Evolutionary conservation across 2,329 filamentous ascomycete species (phyloP), one percentile per base, ranked within the genome.

Genomic region (Botrytis deweyae): DNA sequence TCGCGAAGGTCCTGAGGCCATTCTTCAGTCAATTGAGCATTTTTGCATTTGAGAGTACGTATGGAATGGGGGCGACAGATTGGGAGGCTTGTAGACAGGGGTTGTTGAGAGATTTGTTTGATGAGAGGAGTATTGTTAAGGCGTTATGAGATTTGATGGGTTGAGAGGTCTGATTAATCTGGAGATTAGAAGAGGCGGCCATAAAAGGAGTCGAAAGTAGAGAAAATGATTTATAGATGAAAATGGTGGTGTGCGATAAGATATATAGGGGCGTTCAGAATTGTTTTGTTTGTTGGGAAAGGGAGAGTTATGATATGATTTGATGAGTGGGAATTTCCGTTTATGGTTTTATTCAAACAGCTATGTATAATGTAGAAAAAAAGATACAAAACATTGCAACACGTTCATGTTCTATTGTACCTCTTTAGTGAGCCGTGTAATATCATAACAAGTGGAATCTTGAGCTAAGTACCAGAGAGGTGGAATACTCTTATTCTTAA

Each of bases 11-110:
- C 20, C 83, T 98, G 76, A 87, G 93, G 77, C 95, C 95, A 0
- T 98, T 98, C 83, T 94, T 98, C 80, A 92, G 92, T 22, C 93
- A 97, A 81, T 84, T 99, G 76, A 98, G 95, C 81, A 98, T 99
- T 79, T 93, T 91, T 81, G 92, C 93, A 0, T 99, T 98, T 83
- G 96, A 99, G 84, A 92, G 91, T 75, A 95, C 92, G 72, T 99
- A 99, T 82, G 90, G 92, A 25, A 95, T 98, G 90, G 91, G 90
- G 52, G 82, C 82, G 61, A 83, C 92, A 40, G 93, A 97, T 81
- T 81, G 87, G 78, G 88, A 90, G 70, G 86, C 85, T 16, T 94
- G 93, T 79, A 85, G 88, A 71, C 84, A 87, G 76, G 87, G 87
- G 66, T 80, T 97, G 75, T 81, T 97, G 80, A 88, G 84, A 80